Evolutionary conservation across 1,284 basidiomycete genomes (phyloP).

Genomic region (Schizophyllum commune): DNA sequence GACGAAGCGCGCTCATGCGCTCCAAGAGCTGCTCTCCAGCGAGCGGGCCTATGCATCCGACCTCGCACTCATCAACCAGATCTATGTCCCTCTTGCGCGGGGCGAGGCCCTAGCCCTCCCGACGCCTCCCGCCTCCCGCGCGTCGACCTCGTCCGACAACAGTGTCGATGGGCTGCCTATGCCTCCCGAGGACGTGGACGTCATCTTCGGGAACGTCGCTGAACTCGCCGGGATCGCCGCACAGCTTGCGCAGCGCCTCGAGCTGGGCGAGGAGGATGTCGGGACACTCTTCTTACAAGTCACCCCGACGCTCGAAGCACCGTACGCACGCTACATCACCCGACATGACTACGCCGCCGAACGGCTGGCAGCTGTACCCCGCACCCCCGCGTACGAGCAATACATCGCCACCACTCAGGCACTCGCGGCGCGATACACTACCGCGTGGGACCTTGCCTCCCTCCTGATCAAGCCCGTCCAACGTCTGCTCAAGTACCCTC

Average conservation of each 20-base stretch:
- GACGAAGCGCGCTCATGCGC: constrained; percentile 75
- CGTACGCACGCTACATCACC: constrained; percentile 85
- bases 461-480: constrained; percentile 91
- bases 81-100: constrained; percentile 74
- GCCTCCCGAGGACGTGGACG: constrained; percentile 60
- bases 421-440: constrained; percentile 66
- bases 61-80: constrained; percentile 75
- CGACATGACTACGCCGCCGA: constrained; percentile 73
- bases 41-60: constrained; percentile 87
- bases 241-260: constrained; percentile 51
- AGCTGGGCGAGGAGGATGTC: constrained; percentile 59
- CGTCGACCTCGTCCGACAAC: constrained; percentile 23
- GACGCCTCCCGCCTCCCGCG: constrained; percentile 24
- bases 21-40: constrained; percentile 78
- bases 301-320: constrained; percentile 69
- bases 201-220: constrained; percentile 76
- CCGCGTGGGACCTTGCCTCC: constrained; percentile 92
- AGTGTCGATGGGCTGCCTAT: constrained; percentile 40
- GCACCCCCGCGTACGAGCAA: constrained; percentile 49
- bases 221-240: constrained; percentile 70
- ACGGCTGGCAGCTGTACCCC: constrained; percentile 54
- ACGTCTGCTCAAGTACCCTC: constrained; percentile 86
- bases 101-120: constrained; percentile 32
- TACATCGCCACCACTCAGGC: constrained; percentile 67
- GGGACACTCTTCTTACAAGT: constrained; percentile 71